These are phyloP conservation scores for Macadamia tetraphylla DNA, from an alignment of 164 flowering plant genomes.

Conservation along the genomic window DNA sequence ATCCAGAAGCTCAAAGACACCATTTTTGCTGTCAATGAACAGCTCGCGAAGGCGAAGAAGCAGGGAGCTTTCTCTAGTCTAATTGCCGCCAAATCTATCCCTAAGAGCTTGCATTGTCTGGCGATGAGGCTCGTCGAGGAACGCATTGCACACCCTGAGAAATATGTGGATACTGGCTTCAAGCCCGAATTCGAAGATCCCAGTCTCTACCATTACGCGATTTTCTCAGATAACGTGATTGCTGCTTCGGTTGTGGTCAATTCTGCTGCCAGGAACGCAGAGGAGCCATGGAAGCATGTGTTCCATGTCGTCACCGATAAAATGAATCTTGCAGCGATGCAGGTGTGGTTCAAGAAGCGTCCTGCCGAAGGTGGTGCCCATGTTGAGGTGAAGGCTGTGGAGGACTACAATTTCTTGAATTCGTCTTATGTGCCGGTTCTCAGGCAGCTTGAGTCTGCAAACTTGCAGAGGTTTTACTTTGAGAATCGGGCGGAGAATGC, in stretches of 20 bases:
- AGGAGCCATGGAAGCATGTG: conserved; percentile 25
- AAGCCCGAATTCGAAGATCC: conserved; percentile 24
- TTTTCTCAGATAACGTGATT: conserved; percentile 23
- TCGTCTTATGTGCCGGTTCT: conserved; percentile 25
- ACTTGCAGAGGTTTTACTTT: conserved; percentile 26
- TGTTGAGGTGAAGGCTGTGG: conserved; percentile 27
- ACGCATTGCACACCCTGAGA: conserved; percentile 24
- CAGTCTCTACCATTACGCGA: conserved; percentile 21
- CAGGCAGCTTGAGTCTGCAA: conserved; percentile 26
- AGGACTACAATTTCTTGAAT: conserved; percentile 28
- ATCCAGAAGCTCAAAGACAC: conserved; percentile 32
- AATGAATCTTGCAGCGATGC: conserved; percentile 29
- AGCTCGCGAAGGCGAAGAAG: conserved; percentile 24
- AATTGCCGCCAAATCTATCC: conserved; percentile 29
- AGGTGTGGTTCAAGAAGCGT: conserved; percentile 25
- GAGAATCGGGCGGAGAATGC: conserved; percentile 30
- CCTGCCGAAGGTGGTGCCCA: conserved; percentile 20
- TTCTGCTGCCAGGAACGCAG: conserved; percentile 25
- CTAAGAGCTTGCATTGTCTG: conserved; percentile 27
- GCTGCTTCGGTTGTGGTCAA: conserved; percentile 32
- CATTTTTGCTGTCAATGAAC: conserved; percentile 25
- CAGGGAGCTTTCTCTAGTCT: conserved; percentile 28
- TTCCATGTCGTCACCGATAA: conserved; percentile 30
- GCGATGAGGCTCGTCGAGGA: conserved; percentile 28
- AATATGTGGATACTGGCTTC: conserved; percentile 10